phyloP scores from a whole-genome alignment of 345 rosid genomes.

The Viola odorata region DNA sequence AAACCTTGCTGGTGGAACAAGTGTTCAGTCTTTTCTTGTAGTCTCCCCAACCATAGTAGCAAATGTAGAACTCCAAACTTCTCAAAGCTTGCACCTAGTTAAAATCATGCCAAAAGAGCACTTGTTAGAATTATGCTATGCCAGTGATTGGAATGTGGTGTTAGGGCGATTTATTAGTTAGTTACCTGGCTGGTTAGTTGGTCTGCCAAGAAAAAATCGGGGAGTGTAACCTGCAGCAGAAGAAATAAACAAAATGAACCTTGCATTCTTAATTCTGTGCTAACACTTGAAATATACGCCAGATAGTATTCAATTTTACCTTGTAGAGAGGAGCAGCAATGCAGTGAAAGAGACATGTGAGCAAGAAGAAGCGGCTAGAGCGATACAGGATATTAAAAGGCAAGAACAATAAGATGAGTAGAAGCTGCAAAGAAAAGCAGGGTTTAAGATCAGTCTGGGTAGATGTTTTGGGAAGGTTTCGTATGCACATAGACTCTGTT shows the following conservation, averaged over 20 bases:
- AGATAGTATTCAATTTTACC: constrained; percentile 14
- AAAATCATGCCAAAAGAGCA: neutral
- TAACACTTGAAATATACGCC: neutral
- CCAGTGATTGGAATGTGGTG: neutral
- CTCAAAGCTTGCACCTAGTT: constrained; percentile 62
- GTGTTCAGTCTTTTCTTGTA: constrained; percentile 31
- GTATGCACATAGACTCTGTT: neutral
- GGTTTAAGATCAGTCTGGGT: neutral
- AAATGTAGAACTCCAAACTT: constrained; percentile 63
- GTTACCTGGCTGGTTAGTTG: constrained; percentile 67
- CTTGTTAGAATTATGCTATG: neutral
- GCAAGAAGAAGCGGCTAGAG: constrained; percentile 32
- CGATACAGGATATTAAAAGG: constrained; percentile 38
- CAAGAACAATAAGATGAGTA: constrained; percentile 14
- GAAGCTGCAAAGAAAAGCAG: constrained; percentile 23
- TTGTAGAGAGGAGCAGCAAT: constrained; percentile 43
- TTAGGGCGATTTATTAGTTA: neutral
- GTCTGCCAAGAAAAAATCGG: constrained; percentile 69
- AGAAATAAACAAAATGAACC: neutral
- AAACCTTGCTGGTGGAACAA: constrained; percentile 31
- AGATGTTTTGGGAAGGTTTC: neutral
- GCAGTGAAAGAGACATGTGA: constrained; percentile 32
- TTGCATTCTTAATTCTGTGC: neutral
- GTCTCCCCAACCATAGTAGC: constrained; percentile 76
- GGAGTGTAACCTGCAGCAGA: constrained; percentile 44